phyloP scores from a whole-genome alignment of 2,329 filamentous ascomycete species.

The Volutella citrinella region DNA sequence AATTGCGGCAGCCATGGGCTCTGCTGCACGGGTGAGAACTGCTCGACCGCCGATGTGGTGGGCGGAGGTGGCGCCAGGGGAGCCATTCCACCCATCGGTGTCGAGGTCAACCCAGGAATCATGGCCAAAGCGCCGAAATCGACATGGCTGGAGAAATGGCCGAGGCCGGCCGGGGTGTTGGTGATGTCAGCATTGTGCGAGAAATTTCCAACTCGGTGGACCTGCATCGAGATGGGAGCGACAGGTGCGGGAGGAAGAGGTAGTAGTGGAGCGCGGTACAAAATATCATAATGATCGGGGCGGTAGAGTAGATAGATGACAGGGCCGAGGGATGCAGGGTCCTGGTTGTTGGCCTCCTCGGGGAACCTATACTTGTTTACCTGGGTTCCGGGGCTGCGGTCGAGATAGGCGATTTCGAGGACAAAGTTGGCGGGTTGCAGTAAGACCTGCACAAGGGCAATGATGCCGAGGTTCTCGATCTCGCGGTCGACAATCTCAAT shows the following conservation, averaged over 20 bases:
- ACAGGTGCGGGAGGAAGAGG: constrained; percentile 23
- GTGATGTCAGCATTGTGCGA: constrained; percentile 43
- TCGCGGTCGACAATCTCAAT: constrained; percentile 77
- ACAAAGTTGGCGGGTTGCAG: constrained; percentile 75
- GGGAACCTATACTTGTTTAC: constrained; percentile 71
- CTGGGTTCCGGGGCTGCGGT: constrained; percentile 74
- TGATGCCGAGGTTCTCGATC: constrained; percentile 87
- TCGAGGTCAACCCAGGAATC: constrained; percentile 42
- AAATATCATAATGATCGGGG: constrained; percentile 88
- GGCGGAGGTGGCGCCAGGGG: constrained; percentile 33
- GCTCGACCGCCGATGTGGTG: constrained; percentile 23
- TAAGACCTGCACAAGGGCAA: constrained; percentile 72
- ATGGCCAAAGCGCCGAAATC: constrained; percentile 44
- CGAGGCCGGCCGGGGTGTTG: constrained; percentile 36
- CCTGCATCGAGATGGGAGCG: constrained; percentile 41
- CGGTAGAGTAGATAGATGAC: constrained; percentile 61
- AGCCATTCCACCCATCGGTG: constrained; percentile 25
- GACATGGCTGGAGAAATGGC: constrained; percentile 39
- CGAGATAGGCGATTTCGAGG: constrained; percentile 87
- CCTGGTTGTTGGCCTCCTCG: constrained; percentile 47
- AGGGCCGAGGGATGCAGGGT: constrained; percentile 41
- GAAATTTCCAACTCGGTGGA: constrained; percentile 50
- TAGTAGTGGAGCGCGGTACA: constrained; percentile 61
- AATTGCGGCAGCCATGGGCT: constrained; percentile 36
- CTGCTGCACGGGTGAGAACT: constrained; percentile 34